Evolutionary conservation across 2,329 filamentous ascomycete genomes (phyloP).

Genomic region (Calonectria hongkongensis): DNA sequence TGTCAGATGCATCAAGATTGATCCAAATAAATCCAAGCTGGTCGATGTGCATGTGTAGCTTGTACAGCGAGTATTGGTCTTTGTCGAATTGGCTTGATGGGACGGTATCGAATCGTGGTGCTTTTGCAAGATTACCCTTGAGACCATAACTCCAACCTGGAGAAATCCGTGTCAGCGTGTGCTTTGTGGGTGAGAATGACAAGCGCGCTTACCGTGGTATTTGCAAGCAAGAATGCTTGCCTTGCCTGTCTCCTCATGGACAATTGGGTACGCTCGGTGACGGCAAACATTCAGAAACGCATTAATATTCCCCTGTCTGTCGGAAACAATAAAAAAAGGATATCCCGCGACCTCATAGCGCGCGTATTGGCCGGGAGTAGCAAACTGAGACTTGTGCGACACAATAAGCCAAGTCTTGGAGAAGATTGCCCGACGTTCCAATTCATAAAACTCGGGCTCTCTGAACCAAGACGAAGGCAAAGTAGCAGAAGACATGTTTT

Average conservation of each 20-base stretch:
- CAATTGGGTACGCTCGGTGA: slow-evolving; percentile 29
- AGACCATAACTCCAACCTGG: slow-evolving; percentile 32
- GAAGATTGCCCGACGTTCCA: slow-evolving; percentile 31
- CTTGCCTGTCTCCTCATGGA: slow-evolving; percentile 24
- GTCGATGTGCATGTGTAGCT: slow-evolving; percentile 35
- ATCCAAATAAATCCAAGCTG: slow-evolving; percentile 26
- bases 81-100: slow-evolving; percentile 30
- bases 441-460: slow-evolving; percentile 31
- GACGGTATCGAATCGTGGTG: slow-evolving; percentile 31
- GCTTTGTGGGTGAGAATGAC: not conserved
- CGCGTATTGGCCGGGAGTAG: slow-evolving; percentile 27
- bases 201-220: slow-evolving; percentile 14
- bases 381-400: slow-evolving; percentile 33
- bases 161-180: not conserved
- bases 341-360: slow-evolving; percentile 31
- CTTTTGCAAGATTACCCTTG: slow-evolving; percentile 33
- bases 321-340: slow-evolving; percentile 29
- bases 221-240: slow-evolving; percentile 28
- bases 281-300: slow-evolving; percentile 32
- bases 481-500: slow-evolving; percentile 16
- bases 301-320: slow-evolving; percentile 30
- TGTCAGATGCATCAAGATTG: slow-evolving; percentile 34
- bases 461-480: slow-evolving; percentile 31
- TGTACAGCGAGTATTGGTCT: slow-evolving; percentile 33
- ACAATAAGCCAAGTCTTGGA: slow-evolving; percentile 31